Evolutionary conservation across 2,329 filamentous ascomycete genomes (phyloP).

Genomic region (Tolypocladium album): DNA sequence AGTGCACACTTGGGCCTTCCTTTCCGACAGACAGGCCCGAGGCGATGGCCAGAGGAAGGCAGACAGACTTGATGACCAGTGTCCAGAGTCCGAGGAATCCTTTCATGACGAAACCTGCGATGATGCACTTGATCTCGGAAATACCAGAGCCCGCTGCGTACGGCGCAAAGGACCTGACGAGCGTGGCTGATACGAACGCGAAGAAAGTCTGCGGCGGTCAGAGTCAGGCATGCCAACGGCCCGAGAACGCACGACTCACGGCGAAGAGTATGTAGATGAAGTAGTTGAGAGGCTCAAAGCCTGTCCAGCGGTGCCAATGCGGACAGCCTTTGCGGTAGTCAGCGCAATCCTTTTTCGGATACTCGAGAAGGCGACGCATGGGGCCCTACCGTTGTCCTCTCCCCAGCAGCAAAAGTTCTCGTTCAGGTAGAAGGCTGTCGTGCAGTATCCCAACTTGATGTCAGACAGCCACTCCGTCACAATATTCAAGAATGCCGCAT

Average conservation of each 20-base stretch:
- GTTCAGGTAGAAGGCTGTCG: conserved; percentile 92
- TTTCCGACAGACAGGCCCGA: conserved; percentile 93
- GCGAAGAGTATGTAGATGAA: conserved; percentile 79
- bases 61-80: conserved; percentile 85
- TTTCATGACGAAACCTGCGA: conserved; percentile 98
- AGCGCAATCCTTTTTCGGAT: conserved; percentile 5
- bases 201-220: conserved; percentile 51
- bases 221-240: neutral
- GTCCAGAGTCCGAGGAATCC: conserved; percentile 91
- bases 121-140: conserved; percentile 98
- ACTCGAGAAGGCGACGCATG: neutral
- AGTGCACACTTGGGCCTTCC: conserved; percentile 97
- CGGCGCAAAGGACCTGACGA: conserved; percentile 87
- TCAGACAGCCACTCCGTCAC: conserved; percentile 95
- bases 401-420: conserved; percentile 98
- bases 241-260: conserved; percentile 31
- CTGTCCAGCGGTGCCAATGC: conserved; percentile 85
- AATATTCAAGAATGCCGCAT: conserved; percentile 88
- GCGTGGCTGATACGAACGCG: conserved; percentile 66
- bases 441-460: conserved; percentile 92
- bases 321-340: conserved; percentile 51
- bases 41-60: conserved; percentile 81
- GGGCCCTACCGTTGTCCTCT: conserved; percentile 59
- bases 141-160: conserved; percentile 96
- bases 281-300: conserved; percentile 71